Percentiles rank a stretch among this genome's conserved stretches.
Evolutionary conservation across 345 rosid species (phyloP).

Genomic region (Eucalyptus tenuipes): DNA sequence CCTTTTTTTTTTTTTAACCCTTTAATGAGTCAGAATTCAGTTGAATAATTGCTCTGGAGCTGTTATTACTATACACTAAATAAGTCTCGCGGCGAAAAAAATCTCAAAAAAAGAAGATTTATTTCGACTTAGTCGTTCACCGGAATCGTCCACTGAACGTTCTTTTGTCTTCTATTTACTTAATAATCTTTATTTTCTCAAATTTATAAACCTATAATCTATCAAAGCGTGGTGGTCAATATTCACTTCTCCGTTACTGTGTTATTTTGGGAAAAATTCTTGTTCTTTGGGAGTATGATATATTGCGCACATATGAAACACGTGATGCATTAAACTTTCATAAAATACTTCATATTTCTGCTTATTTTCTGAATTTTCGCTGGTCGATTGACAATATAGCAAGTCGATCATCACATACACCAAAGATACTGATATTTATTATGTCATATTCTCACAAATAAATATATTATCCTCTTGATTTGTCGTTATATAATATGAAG

Average conservation of each 20-base stretch:
- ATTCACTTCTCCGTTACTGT: neutral
- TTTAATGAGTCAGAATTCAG: neutral
- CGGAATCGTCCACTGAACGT: fast-evolving
- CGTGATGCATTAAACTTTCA: neutral
- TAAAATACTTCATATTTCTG: neutral
- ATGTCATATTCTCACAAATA: neutral
- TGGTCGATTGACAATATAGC: fast-evolving
- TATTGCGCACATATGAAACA: neutral
- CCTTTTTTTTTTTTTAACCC: neutral
- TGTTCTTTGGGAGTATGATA: neutral
- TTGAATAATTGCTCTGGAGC: neutral
- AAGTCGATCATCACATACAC: neutral
- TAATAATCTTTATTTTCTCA: neutral
- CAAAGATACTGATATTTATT: neutral
- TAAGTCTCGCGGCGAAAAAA: neutral
- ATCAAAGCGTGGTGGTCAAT: fast-evolving
- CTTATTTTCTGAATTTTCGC: neutral
- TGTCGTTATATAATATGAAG: neutral
- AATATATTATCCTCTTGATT: neutral
- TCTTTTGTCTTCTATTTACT: neutral
- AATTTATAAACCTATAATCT: neutral
- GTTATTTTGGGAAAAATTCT: neutral
- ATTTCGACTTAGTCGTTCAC: neutral
- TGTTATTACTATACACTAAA: neutral
- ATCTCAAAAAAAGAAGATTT: neutral